Conservation (phyloP, 108 stramenopile species). For the Conticribra weissflogii region DNA sequence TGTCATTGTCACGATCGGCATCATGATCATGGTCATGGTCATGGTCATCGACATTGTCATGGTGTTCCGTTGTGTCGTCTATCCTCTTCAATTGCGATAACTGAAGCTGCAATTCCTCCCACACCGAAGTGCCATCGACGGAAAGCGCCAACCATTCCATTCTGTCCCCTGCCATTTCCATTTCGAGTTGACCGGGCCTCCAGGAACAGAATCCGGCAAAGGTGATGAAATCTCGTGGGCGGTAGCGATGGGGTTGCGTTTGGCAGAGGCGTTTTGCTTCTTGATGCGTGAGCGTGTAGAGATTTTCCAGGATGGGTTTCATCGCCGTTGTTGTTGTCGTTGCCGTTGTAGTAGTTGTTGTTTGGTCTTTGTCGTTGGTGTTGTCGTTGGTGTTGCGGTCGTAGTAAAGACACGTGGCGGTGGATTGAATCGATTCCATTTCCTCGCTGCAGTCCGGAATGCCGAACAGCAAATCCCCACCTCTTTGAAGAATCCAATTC, state of each 20-base stretch:
- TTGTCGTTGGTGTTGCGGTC: too few species aligned
- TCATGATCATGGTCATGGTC: too few species aligned
- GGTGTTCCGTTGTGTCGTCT: neutral
- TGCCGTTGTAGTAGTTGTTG: too few species aligned
- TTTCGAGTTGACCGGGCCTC: constrained; percentile 33
- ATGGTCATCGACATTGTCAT: too few species aligned
- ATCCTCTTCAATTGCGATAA: neutral
- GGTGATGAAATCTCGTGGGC: constrained; percentile 19
- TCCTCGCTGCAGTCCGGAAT: too few species aligned
- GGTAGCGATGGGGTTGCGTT: constrained; percentile 18
- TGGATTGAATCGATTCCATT: too few species aligned
- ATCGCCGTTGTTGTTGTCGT: too few species aligned
- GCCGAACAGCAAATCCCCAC: constrained; percentile 39
- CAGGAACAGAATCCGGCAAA: constrained; percentile 38
- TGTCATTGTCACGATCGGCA: neutral
- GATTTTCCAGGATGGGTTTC: too few species aligned
- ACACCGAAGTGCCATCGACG: constrained; percentile 25
- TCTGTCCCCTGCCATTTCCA: constrained; percentile 32
- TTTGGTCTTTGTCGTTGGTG: too few species aligned
- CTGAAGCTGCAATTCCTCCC: constrained; percentile 28
- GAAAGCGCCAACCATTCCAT: constrained; percentile 30
- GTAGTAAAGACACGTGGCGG: too few species aligned
- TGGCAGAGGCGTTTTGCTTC: constrained; percentile 20
- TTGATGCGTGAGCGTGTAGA: constrained; percentile 1
- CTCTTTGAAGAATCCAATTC: constrained; percentile 33